Conservation (phyloP, 208 protist genomes). For the Naegleria gruberi region DNA sequence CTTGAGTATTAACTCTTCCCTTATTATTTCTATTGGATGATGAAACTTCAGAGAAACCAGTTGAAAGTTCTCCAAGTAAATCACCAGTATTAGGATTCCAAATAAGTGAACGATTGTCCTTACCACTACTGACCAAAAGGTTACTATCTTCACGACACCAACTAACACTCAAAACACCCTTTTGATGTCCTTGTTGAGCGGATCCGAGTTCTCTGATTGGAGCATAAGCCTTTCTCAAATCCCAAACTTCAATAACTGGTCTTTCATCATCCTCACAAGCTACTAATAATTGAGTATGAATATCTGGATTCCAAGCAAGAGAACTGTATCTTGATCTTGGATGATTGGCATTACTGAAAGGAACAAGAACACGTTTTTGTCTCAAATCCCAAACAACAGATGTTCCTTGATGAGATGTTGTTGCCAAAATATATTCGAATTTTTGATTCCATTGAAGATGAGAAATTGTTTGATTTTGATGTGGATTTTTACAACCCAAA, state of each 20-base stretch:
- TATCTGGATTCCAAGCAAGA: conserved; percentile 86
- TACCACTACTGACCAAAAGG: conserved; percentile 79
- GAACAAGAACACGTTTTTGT: conserved; percentile 63
- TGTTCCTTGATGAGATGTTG: conserved; percentile 63
- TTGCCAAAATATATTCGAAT: conserved; percentile 77
- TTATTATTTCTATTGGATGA: neutral
- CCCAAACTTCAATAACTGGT: conserved; percentile 91
- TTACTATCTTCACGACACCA: conserved; percentile 79
- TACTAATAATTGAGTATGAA: conserved; percentile 76
- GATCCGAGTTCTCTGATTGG: conserved; percentile 60
- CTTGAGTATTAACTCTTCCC: neutral
- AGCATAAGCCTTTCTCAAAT: conserved; percentile 78
- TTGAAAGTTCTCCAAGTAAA: conserved; percentile 52
- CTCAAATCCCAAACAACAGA: conserved; percentile 90
- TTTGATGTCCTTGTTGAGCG: conserved; percentile 49
- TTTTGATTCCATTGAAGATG: conserved; percentile 66
- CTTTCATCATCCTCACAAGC: conserved; percentile 76
- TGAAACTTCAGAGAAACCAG: conserved; percentile 20
- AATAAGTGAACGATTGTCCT: conserved; percentile 82
- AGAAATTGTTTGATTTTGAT: conserved; percentile 44
- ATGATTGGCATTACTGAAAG: conserved; percentile 65
- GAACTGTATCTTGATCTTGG: conserved; percentile 52
- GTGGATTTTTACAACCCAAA: conserved; percentile 55
- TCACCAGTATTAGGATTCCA: conserved; percentile 81
- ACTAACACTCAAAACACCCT: conserved; percentile 76